Evolutionary conservation across 257 asterid genomes (phyloP).

Genomic region (Craterostigma plantagineum): DNA sequence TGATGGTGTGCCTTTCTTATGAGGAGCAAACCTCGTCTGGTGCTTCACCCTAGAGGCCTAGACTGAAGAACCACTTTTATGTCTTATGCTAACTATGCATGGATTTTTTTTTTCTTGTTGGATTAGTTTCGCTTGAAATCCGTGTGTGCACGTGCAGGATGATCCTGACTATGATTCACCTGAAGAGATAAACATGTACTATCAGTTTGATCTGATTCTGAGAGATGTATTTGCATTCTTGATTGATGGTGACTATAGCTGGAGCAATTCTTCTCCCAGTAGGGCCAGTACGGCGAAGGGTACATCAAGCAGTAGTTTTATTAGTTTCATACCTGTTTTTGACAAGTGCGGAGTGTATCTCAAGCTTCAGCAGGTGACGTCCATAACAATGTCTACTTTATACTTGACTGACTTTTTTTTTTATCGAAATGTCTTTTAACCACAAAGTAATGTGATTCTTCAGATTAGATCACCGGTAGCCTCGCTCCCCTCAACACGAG

Average conservation of each 20-base stretch:
- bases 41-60: too few relatives aligned
- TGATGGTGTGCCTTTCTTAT: too few relatives aligned
- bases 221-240: constrained; percentile 92
- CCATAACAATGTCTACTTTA: not conserved
- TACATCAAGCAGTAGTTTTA: constrained; percentile 23
- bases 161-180: constrained; percentile 48
- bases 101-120: too few relatives aligned
- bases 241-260: constrained; percentile 82
- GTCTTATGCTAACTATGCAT: too few relatives aligned
- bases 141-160: constrained; percentile 48
- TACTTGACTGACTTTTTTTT: constrained; percentile 4
- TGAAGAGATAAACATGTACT: constrained; percentile 64
- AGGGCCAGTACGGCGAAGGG: constrained; percentile 16
- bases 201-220: constrained; percentile 75
- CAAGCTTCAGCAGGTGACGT: constrained; percentile 87
- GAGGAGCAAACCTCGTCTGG: too few relatives aligned
- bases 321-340: constrained; percentile 60
- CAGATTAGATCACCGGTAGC: constrained; percentile 78
- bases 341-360: constrained; percentile 80
- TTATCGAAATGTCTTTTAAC: constrained; percentile 1
- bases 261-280: constrained; percentile 36
- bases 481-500: constrained; percentile 59
- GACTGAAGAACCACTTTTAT: too few relatives aligned
- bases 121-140: constrained; percentile 7
- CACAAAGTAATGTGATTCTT: constrained; percentile 13